Evolutionary conservation across 2,329 filamentous ascomycete genomes (phyloP).

Genomic region (Parascedosporium putredinis): DNA sequence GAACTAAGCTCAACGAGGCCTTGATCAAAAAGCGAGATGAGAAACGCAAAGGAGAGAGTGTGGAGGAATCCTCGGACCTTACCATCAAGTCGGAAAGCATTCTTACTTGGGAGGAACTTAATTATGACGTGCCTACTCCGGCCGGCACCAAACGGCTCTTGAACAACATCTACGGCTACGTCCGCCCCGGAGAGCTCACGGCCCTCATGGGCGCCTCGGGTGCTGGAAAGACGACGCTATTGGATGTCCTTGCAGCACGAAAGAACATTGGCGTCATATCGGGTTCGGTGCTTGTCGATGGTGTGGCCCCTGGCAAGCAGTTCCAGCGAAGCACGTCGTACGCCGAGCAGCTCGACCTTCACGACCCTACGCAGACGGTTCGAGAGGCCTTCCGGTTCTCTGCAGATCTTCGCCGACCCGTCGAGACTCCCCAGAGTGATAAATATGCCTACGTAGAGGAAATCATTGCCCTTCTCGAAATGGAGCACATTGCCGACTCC

Average conservation of each 20-base stretch:
- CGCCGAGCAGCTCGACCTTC: conserved; percentile 52
- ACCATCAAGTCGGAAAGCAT: conserved; percentile 51
- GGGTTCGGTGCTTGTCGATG: conserved; percentile 48
- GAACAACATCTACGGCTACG: conserved; percentile 52
- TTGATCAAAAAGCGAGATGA: conserved; percentile 49
- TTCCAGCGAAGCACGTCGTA: conserved; percentile 54
- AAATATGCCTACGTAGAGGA: conserved; percentile 52
- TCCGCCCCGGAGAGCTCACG: conserved; percentile 66
- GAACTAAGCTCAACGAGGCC: conserved; percentile 53
- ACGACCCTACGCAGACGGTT: conserved; percentile 52
- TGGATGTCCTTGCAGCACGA: conserved; percentile 60
- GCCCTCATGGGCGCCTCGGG: conserved; percentile 75
- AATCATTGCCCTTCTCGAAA: conserved; percentile 47
- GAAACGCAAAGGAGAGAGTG: conserved; percentile 35
- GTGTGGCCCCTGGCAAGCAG: conserved; percentile 42
- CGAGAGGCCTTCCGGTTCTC: conserved; percentile 55
- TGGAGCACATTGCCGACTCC: conserved; percentile 48
- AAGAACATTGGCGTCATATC: conserved; percentile 52
- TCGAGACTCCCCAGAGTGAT: conserved; percentile 40
- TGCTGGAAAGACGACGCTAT: conserved; percentile 78
- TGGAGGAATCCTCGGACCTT: conserved; percentile 37
- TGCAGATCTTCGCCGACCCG: conserved; percentile 48
- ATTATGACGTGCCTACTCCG: conserved; percentile 59
- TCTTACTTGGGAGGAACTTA: conserved; percentile 81
- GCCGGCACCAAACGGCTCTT: conserved; percentile 46